Percentiles rank a stretch among this genome's conserved stretches.
phyloP scores from a whole-genome alignment of 352 stramenopile genomes.

The Globisporangium cederbergense region DNA sequence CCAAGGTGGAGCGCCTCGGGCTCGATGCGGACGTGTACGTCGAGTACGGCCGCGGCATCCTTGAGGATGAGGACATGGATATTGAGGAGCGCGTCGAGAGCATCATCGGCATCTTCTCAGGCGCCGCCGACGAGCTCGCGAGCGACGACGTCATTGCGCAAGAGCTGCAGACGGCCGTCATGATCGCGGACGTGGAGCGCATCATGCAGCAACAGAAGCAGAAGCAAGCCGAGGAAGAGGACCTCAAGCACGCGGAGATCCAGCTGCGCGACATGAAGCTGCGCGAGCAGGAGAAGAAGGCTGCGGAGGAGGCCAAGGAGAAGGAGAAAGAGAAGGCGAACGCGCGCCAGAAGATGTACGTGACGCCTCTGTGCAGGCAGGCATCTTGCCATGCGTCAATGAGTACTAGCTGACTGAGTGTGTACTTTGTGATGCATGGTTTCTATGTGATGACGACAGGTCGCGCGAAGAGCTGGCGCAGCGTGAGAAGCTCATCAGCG shows the following conservation, averaged over 20 bases:
- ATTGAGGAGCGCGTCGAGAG: slow-evolving; percentile 68
- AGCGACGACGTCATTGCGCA: slow-evolving; percentile 32
- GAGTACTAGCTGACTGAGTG: neutral
- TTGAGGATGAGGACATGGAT: slow-evolving; percentile 70
- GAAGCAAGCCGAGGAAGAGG: slow-evolving; percentile 31
- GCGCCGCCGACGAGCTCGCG: slow-evolving; percentile 52
- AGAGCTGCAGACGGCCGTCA: slow-evolving; percentile 33
- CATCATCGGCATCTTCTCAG: slow-evolving; percentile 57
- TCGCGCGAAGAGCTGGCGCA: slow-evolving; percentile 66
- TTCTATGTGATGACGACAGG: slow-evolving; percentile 6
- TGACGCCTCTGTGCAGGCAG: neutral
- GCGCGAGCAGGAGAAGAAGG: slow-evolving; percentile 53
- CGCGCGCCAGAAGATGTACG: slow-evolving; percentile 63
- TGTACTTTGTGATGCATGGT: neutral
- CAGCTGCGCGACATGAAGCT: slow-evolving; percentile 55
- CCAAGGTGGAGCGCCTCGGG: slow-evolving; percentile 50
- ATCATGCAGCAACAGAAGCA: slow-evolving; percentile 34
- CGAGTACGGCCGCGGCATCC: slow-evolving; percentile 63
- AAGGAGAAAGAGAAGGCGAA: slow-evolving; percentile 58
- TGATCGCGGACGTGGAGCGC: slow-evolving; percentile 51
- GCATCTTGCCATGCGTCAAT: too few relatives aligned
- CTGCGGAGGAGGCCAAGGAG: slow-evolving; percentile 50
- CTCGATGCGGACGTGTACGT: slow-evolving; percentile 78
- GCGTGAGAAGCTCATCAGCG: slow-evolving; percentile 75
- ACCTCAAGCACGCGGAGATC: slow-evolving; percentile 36